Conservation (phyloP, 345 rosid genomes). For the Lepidium didymum region DNA sequence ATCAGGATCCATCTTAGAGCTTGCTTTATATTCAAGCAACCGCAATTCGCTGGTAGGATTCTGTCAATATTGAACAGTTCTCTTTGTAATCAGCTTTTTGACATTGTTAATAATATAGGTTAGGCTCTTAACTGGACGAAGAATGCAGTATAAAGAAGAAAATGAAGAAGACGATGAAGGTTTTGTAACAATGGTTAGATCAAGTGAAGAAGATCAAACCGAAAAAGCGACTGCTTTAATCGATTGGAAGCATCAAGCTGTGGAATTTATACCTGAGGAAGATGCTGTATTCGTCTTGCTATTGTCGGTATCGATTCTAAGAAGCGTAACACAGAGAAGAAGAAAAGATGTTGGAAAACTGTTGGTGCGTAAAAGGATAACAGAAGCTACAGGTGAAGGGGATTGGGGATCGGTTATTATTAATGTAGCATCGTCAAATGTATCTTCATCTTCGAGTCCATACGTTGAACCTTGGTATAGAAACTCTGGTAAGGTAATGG, state of each 20-base stretch:
- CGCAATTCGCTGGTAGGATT: conserved; percentile 42
- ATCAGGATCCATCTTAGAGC: conserved; percentile 29
- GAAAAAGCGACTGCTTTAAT: conserved; percentile 76
- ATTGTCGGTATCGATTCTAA: conserved; percentile 53
- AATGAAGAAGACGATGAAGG: conserved; percentile 21
- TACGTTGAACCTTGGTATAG: conserved; percentile 67
- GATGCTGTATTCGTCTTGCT: conserved; percentile 63
- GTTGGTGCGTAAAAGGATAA: conserved; percentile 53
- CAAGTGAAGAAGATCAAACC: conserved; percentile 45
- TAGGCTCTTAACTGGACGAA: conserved; percentile 53
- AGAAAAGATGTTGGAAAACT: conserved; percentile 63
- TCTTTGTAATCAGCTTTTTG: not conserved
- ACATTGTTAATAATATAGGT: conserved; percentile 28
- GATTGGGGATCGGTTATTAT: conserved; percentile 79
- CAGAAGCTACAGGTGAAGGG: conserved; percentile 57
- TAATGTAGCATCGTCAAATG: conserved; percentile 29
- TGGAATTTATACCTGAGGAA: conserved; percentile 68
- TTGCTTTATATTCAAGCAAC: conserved; percentile 35
- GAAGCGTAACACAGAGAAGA: conserved; percentile 59
- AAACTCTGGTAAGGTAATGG: conserved; percentile 46
- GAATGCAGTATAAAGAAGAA: conserved; percentile 49
- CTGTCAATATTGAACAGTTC: not conserved
- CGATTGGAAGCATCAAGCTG: conserved; percentile 68
- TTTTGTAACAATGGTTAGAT: conserved; percentile 57
- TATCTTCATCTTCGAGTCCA: conserved; percentile 17